These are phyloP conservation scores for Glomus cerebriforme DNA, from an alignment of 192 early-diverging fungal species.

Conservation along the genomic window DNA sequence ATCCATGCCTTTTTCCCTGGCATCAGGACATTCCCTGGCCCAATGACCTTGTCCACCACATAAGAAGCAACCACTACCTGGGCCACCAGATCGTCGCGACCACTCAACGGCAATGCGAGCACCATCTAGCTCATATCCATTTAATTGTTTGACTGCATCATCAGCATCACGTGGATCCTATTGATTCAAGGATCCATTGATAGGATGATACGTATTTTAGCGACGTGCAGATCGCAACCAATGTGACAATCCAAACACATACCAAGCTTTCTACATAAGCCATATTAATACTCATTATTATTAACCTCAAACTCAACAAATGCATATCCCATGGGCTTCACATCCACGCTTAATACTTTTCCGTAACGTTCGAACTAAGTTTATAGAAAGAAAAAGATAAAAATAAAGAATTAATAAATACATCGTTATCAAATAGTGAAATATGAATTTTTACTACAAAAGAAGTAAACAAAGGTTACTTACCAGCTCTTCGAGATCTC, in stretches of 20 bases:
- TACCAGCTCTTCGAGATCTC: constrained; percentile 59
- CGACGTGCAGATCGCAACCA: neutral
- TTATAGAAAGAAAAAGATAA: neutral
- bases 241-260: constrained; percentile 25
- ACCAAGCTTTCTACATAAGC: constrained; percentile 6
- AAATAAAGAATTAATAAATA: neutral
- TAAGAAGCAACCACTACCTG: constrained; percentile 56
- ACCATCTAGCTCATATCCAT: constrained; percentile 54
- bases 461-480: neutral
- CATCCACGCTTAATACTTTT: constrained; percentile 49
- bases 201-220: neutral
- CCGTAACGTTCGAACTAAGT: constrained; percentile 56
- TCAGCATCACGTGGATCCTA: constrained; percentile 55
- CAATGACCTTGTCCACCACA: constrained; percentile 56
- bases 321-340: constrained; percentile 56
- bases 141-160: constrained; percentile 52
- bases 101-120: constrained; percentile 53
- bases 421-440: neutral
- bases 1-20: constrained; percentile 56
- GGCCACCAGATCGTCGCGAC: constrained; percentile 52
- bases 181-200: neutral
- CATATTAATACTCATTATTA: constrained; percentile 5
- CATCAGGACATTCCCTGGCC: constrained; percentile 56
- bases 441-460: neutral
- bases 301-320: constrained; percentile 58